Base-by-base conservation (phyloP, 768 basidiomycete species). In the Phanerodontia chrysosporium region DNA sequence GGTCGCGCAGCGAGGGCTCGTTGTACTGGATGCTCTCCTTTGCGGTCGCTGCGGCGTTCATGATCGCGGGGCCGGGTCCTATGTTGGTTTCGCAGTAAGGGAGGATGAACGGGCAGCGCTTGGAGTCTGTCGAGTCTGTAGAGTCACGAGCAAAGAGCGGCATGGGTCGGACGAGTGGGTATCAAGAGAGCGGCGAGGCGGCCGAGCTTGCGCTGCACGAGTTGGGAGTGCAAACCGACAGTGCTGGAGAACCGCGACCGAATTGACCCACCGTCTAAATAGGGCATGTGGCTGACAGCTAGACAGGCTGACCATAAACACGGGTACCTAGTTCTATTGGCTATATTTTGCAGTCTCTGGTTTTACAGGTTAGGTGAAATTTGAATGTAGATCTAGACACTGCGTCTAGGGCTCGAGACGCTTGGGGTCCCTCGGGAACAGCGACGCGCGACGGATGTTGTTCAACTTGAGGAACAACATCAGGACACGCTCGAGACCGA, bases 391-490 rank as follows among this genome's bases (percentile, higher is more conserved):
- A 42, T 49, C 39, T 51, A 28, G 57, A 30, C 12, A 24, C 2
- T 29, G 18, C 8, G 18, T 35, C 30, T 51, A 98, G 45, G 95
- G 95, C 65, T 92, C 90, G 64, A 98, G 78, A 58, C 96, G 81
- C 78, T 94, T 96, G 58, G 97, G 97, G 76, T 98, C 97, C 68
- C 97, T 83, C 14, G 97, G 97, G 86, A 98, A 98, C 69, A 98
- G 70, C 25, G 90, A 90, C 25, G 93, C 95, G 51, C 93, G 79
- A 52, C 96, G 82, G 68, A 98, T 95, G 78, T 98, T 97, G 77
- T 90, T 91, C 62, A 99, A 81, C 77, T 96, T 95, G 72, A 99
- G 78, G 84, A 95, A 99, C 64, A 99, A 78, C 95, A 98, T 98
- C 69, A 98, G 74, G 53, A 99, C 95, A 56, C 94, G 90, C 75